A percentile compares a stretch with the other conserved stretches of the same genome.
Evolutionary conservation across 2,329 filamentous ascomycete genomes (phyloP).

Genomic region (Ophiocordyceps camponoti-saundersi): DNA sequence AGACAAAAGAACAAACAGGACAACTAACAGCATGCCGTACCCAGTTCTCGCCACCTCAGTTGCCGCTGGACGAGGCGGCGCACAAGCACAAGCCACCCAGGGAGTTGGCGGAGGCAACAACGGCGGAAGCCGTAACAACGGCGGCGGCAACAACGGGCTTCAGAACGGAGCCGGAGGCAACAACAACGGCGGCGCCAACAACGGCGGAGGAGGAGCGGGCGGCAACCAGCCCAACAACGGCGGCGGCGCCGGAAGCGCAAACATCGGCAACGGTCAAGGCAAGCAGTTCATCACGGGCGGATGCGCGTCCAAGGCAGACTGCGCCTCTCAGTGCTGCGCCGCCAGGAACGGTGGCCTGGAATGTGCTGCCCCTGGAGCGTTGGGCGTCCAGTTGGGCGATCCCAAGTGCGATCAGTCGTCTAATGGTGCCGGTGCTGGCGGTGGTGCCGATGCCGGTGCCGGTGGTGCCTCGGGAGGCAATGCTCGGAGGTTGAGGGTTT

Average conservation of each 20-base stretch:
- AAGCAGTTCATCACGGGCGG: background rate
- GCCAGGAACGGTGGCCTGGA: background rate
- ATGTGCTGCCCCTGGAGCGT: background rate
- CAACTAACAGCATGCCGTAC: background rate
- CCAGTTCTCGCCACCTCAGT: background rate
- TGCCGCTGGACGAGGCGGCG: background rate
- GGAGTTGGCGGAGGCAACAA: background rate
- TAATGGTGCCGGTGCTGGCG: no score
- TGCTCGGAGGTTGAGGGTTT: background rate
- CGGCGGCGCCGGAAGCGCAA: background rate
- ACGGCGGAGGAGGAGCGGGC: background rate
- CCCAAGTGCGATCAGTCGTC: background rate
- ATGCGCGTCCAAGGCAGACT: background rate
- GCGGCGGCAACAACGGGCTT: background rate
- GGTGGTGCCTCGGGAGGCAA: background rate
- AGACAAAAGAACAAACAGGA: no score
- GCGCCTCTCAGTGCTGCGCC: background rate
- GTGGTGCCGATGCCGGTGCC: background rate
- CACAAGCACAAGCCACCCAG: no score
- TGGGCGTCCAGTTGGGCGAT: background rate
- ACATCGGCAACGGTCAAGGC: slow-evolving; percentile 1
- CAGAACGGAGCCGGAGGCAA: background rate
- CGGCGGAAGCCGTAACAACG: background rate
- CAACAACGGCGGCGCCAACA: background rate
- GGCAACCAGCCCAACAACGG: background rate